Percentiles rank a stretch among this genome's conserved stretches.
These are phyloP conservation scores for Geranium rotundifolium DNA, from an alignment of 345 rosid species.

Conservation along the genomic window DNA sequence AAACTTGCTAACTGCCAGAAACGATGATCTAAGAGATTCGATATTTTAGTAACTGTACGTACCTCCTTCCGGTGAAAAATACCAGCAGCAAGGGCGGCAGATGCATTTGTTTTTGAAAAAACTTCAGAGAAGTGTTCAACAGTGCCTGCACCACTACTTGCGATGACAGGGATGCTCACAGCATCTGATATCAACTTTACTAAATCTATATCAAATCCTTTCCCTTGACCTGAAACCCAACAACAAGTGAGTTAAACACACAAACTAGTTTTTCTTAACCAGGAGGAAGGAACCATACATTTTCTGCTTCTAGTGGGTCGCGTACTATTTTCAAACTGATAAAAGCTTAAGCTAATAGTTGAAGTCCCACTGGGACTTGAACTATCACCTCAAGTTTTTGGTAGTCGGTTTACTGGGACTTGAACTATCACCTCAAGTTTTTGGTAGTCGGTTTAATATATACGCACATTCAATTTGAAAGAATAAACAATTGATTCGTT, in stretches of 20 bases:
- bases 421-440: too few relatives aligned
- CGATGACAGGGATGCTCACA: conserved; percentile 88
- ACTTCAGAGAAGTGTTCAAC: conserved; percentile 79
- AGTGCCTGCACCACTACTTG: conserved; percentile 94
- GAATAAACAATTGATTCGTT: too few relatives aligned
- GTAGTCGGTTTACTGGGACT: too few relatives aligned
- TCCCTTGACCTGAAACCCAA: conserved; percentile 74
- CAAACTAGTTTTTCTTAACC: background rate
- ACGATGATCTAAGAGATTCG: background rate
- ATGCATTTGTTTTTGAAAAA: conserved; percentile 65
- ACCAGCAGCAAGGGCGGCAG: conserved; percentile 97
- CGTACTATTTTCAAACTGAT: too few relatives aligned
- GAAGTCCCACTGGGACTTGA: too few relatives aligned
- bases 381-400: too few relatives aligned
- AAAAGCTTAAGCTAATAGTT: too few relatives aligned
- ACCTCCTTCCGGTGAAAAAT: conserved; percentile 98
- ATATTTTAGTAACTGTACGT: background rate
- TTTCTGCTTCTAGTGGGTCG: too few relatives aligned
- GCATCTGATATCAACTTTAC: conserved; percentile 77
- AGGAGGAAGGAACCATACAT: background rate
- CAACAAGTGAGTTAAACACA: background rate
- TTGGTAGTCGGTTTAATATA: too few relatives aligned
- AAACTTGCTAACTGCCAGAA: background rate
- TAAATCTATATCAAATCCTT: conserved; percentile 75
- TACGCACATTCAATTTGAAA: too few relatives aligned